phyloP scores from a whole-genome alignment of 371 early-diverging fungal species.

The Umbelopsis sp. region DNA sequence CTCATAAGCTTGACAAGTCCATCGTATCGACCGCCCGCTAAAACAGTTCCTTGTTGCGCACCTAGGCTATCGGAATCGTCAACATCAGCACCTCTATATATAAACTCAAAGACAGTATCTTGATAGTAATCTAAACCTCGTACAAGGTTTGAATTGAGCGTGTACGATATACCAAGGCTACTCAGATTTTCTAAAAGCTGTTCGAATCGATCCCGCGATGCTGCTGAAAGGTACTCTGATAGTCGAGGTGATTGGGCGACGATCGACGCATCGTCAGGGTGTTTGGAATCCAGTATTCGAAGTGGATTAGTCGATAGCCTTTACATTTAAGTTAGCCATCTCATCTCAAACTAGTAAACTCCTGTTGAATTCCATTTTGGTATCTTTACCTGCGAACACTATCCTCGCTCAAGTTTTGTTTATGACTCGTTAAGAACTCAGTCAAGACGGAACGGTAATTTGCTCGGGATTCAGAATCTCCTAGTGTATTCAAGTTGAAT shows the following conservation, averaged over 20 bases:
- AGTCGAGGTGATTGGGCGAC: conserved; percentile 40
- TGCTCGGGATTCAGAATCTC: conserved; percentile 47
- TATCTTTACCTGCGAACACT: conserved; percentile 40
- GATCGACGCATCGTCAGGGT: conserved; percentile 44
- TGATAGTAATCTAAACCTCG: conserved; percentile 72
- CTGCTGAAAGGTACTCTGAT: conserved; percentile 36
- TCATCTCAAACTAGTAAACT: neutral
- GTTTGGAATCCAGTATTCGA: conserved; percentile 65
- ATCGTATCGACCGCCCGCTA: conserved; percentile 73
- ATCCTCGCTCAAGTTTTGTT: conserved; percentile 44
- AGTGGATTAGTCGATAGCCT: conserved; percentile 59
- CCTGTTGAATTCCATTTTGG: neutral
- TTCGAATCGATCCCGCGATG: conserved; percentile 41
- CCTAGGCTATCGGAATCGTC: conserved; percentile 39
- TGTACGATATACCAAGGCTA: conserved; percentile 45
- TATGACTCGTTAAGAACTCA: conserved; percentile 39
- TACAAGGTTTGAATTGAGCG: conserved; percentile 53
- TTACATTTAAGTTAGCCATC: neutral
- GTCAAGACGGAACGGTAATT: conserved; percentile 42
- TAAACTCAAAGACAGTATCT: conserved; percentile 67
- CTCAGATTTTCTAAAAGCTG: conserved; percentile 41
- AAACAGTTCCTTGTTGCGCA: conserved; percentile 58
- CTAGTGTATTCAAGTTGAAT: conserved; percentile 61
- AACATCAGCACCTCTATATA: conserved; percentile 27
- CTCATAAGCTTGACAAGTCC: conserved; percentile 48